Base-by-base conservation (phyloP, 306 rosid species). In the Quercus wislizeni region DNA sequence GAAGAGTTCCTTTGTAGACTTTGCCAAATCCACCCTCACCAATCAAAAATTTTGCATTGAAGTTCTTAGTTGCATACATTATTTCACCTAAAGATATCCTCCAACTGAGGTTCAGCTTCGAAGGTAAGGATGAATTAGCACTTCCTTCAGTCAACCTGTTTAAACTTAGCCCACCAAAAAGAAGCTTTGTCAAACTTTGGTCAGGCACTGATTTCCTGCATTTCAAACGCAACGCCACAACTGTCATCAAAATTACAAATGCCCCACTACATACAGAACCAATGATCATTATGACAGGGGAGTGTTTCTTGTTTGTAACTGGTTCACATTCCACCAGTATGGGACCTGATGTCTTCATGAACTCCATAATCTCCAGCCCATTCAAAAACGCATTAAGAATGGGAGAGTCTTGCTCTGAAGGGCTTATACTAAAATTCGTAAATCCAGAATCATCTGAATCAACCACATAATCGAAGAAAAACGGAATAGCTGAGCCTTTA, bases 1-100 rank as follows among this genome's bases (percentile, higher is more conserved):
- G 73, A 76, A 89, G 86, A 79, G 62, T 71, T 55, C 92, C 92
- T 74, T 78, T 80, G n/a, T 89, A 89, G 31, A 89, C 92, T 20
- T 33, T 80, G 20, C 92, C 92, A 76, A 89, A 86, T 57, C 92
- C 92, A 35, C 92, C 90, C 76, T 79, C 82, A 4, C 90, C 88
- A 27, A 87, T 81, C 10, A 87, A 51, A 71, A 78, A 28, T 58
- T 79, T 78, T 2, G 54, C 67, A 3, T 82, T 62, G 13, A 88
- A 88, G n/a, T 78, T 82, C 57, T 71, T 70, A 1, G 92, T 88
- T 1, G 88, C 92, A 0, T 58, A 18, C 38, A 67, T 82, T 68
- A 88, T 74, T 19, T 88, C 92, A 19, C 19, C 56, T 10, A 89
- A 62, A 15, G 85, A 2, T 2, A 89, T 49, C 69, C 81, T 89